Evolutionary conservation across 2,329 filamentous ascomycete species (phyloP).

Genomic region (Alternaria gansuensis): DNA sequence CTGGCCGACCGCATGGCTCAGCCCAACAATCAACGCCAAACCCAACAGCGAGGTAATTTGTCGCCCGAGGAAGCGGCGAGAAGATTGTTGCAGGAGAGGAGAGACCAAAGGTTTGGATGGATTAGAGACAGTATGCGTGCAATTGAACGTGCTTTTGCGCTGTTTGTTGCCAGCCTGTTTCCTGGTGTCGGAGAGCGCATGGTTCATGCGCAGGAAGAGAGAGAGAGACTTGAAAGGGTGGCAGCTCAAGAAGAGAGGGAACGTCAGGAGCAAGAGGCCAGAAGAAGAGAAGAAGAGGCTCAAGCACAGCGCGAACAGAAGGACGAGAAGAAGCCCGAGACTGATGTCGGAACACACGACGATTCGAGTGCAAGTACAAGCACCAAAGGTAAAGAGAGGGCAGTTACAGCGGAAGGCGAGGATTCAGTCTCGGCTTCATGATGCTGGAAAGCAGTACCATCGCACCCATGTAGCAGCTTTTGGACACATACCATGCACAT

Average conservation of each 20-base stretch:
- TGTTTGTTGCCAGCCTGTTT: slow-evolving; percentile 70
- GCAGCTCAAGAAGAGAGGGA: slow-evolving; percentile 38
- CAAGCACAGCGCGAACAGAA: slow-evolving; percentile 19
- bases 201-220: slow-evolving; percentile 64
- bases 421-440: slow-evolving; percentile 4
- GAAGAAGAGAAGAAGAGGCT: slow-evolving; percentile 18
- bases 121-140: slow-evolving; percentile 53
- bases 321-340: slow-evolving; percentile 28
- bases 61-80: slow-evolving; percentile 56
- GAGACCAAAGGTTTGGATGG: slow-evolving; percentile 42
- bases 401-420: slow-evolving; percentile 1
- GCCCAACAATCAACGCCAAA: slow-evolving; percentile 11
- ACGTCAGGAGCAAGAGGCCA: slow-evolving; percentile 28
- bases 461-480: neutral
- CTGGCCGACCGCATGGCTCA: slow-evolving; percentile 34
- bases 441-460: neutral
- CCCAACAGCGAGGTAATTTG: slow-evolving; percentile 31
- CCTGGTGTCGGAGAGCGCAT: slow-evolving; percentile 70
- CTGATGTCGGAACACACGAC: slow-evolving; percentile 10
- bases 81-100: slow-evolving; percentile 52
- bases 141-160: slow-evolving; percentile 64
- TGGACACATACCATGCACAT: slow-evolving; percentile 4
- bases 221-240: slow-evolving; percentile 46
- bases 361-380: slow-evolving; percentile 6
- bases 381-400: slow-evolving; percentile 35